These are phyloP conservation scores for Aegilops bicornis DNA, from an alignment of 176 grass and related monocot species.

Conservation along the genomic window DNA sequence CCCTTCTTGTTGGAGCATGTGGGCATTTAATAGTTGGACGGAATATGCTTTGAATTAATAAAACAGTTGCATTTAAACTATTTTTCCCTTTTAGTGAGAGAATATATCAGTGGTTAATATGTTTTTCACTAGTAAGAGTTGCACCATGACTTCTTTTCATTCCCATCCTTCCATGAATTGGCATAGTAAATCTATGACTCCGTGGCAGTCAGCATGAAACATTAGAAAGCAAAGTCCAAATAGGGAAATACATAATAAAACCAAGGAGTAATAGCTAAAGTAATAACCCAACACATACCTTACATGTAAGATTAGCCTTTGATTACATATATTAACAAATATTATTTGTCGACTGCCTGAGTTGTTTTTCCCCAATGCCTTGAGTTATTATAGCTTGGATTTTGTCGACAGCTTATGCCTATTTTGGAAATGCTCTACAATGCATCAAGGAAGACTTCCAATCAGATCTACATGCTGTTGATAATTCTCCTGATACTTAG, in stretches of 20 bases:
- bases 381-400: conserved; percentile 17
- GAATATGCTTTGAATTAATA: conserved; percentile 18
- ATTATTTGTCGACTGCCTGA: conserved; percentile 4
- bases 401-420: conserved; percentile 72
- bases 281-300: not conserved
- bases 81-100: conserved; percentile 6
- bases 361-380: not conserved
- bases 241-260: conserved; percentile 1
- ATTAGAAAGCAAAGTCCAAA: conserved; percentile 8
- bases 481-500: conserved; percentile 98
- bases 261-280: not conserved
- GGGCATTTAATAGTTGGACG: not conserved
- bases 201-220: not conserved
- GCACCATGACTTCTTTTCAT: conserved; percentile 13
- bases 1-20: conserved; percentile 16
- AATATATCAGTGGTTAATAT: not conserved
- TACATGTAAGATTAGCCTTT: not conserved
- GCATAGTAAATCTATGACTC: not conserved
- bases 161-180: conserved; percentile 1
- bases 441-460: conserved; percentile 94
- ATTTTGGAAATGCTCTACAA: conserved; percentile 98
- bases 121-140: not conserved
- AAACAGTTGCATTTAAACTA: not conserved
- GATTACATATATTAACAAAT: conserved; percentile 1
- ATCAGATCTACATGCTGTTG: conserved; percentile 98